Conservation (phyloP, 2,329 filamentous ascomycete species). For the Colletotrichum destructivum region DNA sequence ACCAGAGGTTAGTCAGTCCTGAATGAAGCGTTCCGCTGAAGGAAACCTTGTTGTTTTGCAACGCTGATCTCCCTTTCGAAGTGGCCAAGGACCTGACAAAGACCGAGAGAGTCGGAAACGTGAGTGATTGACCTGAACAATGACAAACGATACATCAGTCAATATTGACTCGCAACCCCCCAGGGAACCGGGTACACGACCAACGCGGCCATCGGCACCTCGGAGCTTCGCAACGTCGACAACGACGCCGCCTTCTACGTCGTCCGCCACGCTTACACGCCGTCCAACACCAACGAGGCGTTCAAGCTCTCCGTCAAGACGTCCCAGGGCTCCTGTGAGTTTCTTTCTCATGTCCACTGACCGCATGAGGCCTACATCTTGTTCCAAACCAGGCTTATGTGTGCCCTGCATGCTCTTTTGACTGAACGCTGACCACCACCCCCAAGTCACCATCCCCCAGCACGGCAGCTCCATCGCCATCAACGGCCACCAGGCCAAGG, state of each 20-base stretch:
- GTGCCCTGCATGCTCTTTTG: too few species aligned
- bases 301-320: constrained; percentile 72
- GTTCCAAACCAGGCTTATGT: too few species aligned
- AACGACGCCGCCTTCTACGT: constrained; percentile 73
- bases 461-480: constrained; percentile 64
- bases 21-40: too few species aligned
- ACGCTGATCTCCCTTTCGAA: neutral
- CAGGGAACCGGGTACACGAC: constrained; percentile 66
- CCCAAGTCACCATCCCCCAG: constrained; percentile 65
- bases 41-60: too few species aligned
- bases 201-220: constrained; percentile 66
- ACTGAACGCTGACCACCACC: neutral
- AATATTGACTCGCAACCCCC: constrained; percentile 37
- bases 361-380: too few species aligned
- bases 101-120: constrained; percentile 63
- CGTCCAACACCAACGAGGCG: constrained; percentile 63
- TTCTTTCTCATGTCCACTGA: too few species aligned
- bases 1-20: constrained; percentile 57
- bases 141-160: neutral
- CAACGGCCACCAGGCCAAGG: constrained; percentile 74
- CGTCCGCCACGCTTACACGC: constrained; percentile 67
- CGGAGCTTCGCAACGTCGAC: constrained; percentile 71
- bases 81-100: constrained; percentile 70
- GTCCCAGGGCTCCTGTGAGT: constrained; percentile 61
- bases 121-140: neutral